Percentiles rank a stretch among this genome's conserved stretches.
These are phyloP conservation scores for Aspergillus sp. DNA, from an alignment of 2,329 filamentous ascomycete genomes.

Conservation along the genomic window DNA sequence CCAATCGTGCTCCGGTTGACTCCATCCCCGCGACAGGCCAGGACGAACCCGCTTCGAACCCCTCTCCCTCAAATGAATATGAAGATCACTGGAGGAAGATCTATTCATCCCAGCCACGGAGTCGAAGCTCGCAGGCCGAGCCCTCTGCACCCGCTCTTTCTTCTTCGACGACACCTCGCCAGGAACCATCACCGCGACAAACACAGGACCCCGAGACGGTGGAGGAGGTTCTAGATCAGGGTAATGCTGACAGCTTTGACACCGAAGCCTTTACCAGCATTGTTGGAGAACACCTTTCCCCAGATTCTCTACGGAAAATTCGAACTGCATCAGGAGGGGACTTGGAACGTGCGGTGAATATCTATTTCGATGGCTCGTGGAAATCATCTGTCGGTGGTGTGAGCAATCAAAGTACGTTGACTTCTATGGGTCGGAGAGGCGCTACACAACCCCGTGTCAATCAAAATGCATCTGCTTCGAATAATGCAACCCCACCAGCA, in stretches of 20 bases:
- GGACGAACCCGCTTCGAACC: conserved; percentile 19
- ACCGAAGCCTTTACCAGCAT: conserved; percentile 55
- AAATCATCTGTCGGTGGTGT: conserved; percentile 30
- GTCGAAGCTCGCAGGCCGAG: background rate
- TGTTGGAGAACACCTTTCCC: conserved; percentile 53
- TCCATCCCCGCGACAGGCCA: conserved; percentile 3
- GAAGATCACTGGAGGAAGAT: background rate
- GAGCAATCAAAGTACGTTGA: conserved; percentile 10
- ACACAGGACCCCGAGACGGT: background rate
- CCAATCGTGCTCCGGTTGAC: conserved; percentile 16
- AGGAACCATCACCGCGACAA: background rate
- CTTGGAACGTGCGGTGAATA: conserved; percentile 61
- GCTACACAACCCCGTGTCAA: conserved; percentile 4
- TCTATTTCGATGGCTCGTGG: conserved; percentile 66
- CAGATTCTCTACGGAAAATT: conserved; percentile 47
- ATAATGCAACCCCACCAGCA: conserved; percentile 2
- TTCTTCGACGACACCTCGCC: background rate
- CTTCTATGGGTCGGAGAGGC: conserved; percentile 8
- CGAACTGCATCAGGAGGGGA: conserved; percentile 51
- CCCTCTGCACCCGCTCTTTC: background rate
- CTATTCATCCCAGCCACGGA: background rate
- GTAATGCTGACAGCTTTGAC: conserved; percentile 49
- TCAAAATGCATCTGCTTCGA: background rate
- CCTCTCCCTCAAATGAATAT: background rate
- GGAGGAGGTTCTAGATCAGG: conserved; percentile 1